phyloP scores from a whole-genome alignment of 768 basidiomycete species.

The Amanita molliuscula region DNA sequence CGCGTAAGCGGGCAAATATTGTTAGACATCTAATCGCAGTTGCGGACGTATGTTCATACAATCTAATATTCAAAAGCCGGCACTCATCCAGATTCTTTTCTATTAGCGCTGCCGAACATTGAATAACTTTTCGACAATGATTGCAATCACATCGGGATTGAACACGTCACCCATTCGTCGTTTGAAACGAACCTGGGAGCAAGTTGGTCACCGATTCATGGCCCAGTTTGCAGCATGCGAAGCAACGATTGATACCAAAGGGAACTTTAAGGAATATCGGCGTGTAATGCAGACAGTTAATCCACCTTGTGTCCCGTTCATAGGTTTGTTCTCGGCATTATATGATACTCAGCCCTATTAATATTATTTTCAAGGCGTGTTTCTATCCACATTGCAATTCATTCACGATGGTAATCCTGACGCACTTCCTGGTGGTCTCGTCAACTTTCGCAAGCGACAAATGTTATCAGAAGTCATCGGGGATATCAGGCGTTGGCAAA shows the following conservation, averaged over 20 bases:
- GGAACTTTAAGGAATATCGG: constrained; percentile 91
- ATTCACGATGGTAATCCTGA: constrained; percentile 96
- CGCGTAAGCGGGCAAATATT: constrained; percentile 66
- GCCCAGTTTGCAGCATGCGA: constrained; percentile 71
- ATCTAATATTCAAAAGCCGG: neutral
- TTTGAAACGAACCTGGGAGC: constrained; percentile 90
- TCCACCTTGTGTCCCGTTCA: constrained; percentile 94
- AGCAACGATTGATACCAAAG: constrained; percentile 84
- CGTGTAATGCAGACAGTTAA: constrained; percentile 71
- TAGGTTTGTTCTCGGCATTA: constrained; percentile 45
- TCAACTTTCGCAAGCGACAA: constrained; percentile 95
- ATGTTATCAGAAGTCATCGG: constrained; percentile 94
- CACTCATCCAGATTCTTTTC: neutral
- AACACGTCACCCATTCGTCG: constrained; percentile 91
- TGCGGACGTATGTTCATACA: constrained; percentile 63
- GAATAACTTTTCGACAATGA: constrained; percentile 97
- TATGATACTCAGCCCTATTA: constrained; percentile 4
- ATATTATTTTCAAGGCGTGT: constrained; percentile 55
- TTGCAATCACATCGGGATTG: constrained; percentile 88
- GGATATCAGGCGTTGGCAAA: constrained; percentile 95
- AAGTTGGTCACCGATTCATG: constrained; percentile 67
- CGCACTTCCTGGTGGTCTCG: constrained; percentile 61
- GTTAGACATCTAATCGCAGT: constrained; percentile 88
- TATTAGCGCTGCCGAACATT: constrained; percentile 77
- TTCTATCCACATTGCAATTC: constrained; percentile 93